Conservation (phyloP, 2,329 filamentous ascomycete species). For the Talaromyces albobiverticillius region DNA sequence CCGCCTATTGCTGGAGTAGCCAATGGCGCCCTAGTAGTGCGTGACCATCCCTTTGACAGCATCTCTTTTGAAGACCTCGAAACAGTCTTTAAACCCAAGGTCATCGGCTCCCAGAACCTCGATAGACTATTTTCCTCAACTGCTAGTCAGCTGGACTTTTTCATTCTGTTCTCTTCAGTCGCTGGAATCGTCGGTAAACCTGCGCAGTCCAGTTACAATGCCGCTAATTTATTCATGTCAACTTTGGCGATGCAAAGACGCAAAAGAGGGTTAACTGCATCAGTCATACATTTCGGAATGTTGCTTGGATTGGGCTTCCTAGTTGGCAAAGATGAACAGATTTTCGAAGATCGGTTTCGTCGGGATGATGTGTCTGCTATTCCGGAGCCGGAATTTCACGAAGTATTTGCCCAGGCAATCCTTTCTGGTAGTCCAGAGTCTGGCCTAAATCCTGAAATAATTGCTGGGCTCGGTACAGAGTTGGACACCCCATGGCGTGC, state of each 20-base stretch:
- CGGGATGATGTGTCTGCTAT: constrained; percentile 2
- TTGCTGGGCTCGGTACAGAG: constrained; percentile 15
- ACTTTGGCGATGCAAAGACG: constrained; percentile 16
- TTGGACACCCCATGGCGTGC: neutral
- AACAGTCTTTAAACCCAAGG: constrained; percentile 35
- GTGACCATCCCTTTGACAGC: constrained; percentile 32
- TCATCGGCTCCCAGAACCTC: constrained; percentile 30
- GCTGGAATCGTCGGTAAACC: constrained; percentile 22
- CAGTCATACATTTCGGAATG: constrained; percentile 28
- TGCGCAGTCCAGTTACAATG: constrained; percentile 39
- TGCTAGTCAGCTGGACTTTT: constrained; percentile 34
- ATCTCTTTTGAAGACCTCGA: constrained; percentile 29
- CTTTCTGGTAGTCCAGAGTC: constrained; percentile 35
- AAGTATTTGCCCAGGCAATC: constrained; percentile 54
- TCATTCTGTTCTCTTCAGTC: constrained; percentile 35
- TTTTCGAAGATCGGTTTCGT: constrained; percentile 2
- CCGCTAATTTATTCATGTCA: constrained; percentile 23
- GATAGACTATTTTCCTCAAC: constrained; percentile 24
- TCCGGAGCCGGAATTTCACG: constrained; percentile 52
- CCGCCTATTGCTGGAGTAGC: constrained; percentile 37
- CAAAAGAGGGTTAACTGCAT: constrained; percentile 15
- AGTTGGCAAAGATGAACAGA: neutral
- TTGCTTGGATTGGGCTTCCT: constrained; percentile 28
- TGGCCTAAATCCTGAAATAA: constrained; percentile 16
- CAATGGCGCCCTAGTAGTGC: constrained; percentile 38